These are phyloP conservation scores for Coemansia sp. DNA, from an alignment of 192 early-diverging fungal genomes.

Conservation along the genomic window DNA sequence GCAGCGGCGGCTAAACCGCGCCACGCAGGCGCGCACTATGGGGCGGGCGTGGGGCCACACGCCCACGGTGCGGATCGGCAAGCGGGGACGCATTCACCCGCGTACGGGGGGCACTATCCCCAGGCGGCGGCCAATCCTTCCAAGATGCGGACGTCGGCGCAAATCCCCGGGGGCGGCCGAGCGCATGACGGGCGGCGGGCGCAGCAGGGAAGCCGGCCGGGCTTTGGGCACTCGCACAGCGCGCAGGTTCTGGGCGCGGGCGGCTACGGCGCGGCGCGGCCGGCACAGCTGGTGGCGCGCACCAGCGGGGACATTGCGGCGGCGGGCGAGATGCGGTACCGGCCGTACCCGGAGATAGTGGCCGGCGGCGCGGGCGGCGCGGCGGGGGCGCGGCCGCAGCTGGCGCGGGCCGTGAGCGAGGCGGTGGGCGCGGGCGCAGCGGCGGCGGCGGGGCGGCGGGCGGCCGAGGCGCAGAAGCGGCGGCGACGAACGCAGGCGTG, in stretches of 20 bases:
- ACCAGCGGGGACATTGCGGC: constrained; percentile 2
- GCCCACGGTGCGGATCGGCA: neutral
- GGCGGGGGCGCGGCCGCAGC: constrained; percentile 1
- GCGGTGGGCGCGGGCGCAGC: constrained; percentile 4
- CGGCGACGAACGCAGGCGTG: constrained; percentile 49
- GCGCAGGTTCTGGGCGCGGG: neutral
- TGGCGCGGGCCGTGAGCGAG: constrained; percentile 6
- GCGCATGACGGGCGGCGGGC: neutral
- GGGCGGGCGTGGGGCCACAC: neutral
- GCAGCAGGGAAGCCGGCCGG: neutral
- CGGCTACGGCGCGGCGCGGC: neutral
- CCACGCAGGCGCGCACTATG: neutral
- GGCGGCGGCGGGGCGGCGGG: neutral
- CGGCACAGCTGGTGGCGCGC: constrained; percentile 9
- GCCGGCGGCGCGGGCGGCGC: neutral
- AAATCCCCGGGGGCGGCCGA: neutral
- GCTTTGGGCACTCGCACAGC: constrained; percentile 1
- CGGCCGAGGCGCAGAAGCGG: constrained; percentile 15
- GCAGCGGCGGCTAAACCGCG: constrained; percentile 8
- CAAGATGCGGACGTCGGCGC: neutral
- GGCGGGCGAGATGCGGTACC: constrained; percentile 25
- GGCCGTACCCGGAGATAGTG: constrained; percentile 43
- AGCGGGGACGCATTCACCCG: neutral
- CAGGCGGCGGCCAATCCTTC: constrained; percentile 5
- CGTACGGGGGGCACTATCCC: neutral